phyloP scores from a whole-genome alignment of 148 eudicot genomes.

The Silene uniflora region DNA sequence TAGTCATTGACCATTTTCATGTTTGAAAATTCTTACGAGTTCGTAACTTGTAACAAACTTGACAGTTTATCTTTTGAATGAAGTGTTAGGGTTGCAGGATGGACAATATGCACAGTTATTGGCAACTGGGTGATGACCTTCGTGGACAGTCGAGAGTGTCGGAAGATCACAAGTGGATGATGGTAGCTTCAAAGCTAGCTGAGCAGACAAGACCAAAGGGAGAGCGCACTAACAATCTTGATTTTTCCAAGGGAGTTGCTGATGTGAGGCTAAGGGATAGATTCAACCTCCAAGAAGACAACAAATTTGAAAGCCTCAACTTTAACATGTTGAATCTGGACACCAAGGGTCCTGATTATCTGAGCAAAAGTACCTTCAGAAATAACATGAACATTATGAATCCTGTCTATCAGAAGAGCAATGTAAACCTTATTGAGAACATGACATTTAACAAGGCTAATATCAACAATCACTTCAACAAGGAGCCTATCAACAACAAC shows the following conservation, averaged over 20 bases:
- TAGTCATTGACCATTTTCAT: not conserved
- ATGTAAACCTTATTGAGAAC: constrained; percentile 43
- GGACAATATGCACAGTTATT: constrained; percentile 70
- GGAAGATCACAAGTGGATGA: constrained; percentile 90
- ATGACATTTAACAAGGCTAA: constrained; percentile 51
- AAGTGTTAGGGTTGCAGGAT: constrained; percentile 38
- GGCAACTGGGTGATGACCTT: constrained; percentile 92
- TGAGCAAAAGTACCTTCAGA: constrained; percentile 43
- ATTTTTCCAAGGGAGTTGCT: constrained; percentile 61
- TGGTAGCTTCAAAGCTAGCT: constrained; percentile 88
- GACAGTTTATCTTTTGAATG: constrained; percentile 4
- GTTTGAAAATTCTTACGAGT: not conserved
- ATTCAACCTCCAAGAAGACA: constrained; percentile 70
- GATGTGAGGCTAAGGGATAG: constrained; percentile 64
- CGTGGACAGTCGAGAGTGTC: constrained; percentile 74
- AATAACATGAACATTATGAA: constrained; percentile 57
- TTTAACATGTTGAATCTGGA: constrained; percentile 78
- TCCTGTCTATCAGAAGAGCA: constrained; percentile 57
- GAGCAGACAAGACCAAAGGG: constrained; percentile 88
- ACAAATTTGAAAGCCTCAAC: constrained; percentile 78
- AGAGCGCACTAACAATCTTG: constrained; percentile 79
- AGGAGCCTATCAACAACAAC: constrained; percentile 47
- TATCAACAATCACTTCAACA: constrained; percentile 33
- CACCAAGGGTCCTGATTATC: constrained; percentile 45
- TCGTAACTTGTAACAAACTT: not conserved